These are phyloP conservation scores for Geranium brycei DNA, from an alignment of 345 rosid species.

Conservation along the genomic window DNA sequence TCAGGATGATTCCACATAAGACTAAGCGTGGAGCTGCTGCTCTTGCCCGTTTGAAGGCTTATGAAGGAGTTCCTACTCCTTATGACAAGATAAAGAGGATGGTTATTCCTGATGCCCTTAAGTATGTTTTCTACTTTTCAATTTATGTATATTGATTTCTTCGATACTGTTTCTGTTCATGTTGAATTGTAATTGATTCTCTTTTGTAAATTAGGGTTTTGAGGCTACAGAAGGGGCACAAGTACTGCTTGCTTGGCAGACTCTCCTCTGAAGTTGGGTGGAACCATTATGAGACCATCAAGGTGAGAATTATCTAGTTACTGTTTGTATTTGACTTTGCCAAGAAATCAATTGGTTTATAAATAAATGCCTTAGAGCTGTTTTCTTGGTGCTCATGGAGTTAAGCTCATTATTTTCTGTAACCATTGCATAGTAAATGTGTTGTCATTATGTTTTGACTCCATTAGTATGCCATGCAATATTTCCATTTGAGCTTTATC, in stretches of 20 bases:
- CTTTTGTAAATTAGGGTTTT: constrained; percentile 38
- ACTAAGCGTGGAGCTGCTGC: constrained; percentile 81
- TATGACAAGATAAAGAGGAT: constrained; percentile 74
- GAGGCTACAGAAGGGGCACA: constrained; percentile 83
- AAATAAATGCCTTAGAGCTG: background rate
- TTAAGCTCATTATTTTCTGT: too few species aligned
- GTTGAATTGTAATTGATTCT: background rate
- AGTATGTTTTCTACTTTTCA: constrained; percentile 20
- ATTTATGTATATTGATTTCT: too few species aligned
- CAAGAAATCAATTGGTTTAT: background rate
- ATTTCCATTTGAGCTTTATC: too few species aligned
- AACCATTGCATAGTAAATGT: too few species aligned
- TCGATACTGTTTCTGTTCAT: too few species aligned
- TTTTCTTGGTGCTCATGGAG: background rate
- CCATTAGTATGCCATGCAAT: too few species aligned
- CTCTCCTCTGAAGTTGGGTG: constrained; percentile 74
- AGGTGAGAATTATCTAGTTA: constrained; percentile 22
- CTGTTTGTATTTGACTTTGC: background rate
- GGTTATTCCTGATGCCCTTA: constrained; percentile 91
- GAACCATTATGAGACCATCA: constrained; percentile 76
- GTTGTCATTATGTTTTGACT: too few species aligned
- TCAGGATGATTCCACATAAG: constrained; percentile 84
- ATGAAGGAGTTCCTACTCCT: constrained; percentile 73
- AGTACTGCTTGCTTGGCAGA: constrained; percentile 57
- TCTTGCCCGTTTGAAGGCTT: constrained; percentile 65